Evolutionary conservation across 345 rosid species (phyloP).

Genomic region (Orychophragmus violaceus): DNA sequence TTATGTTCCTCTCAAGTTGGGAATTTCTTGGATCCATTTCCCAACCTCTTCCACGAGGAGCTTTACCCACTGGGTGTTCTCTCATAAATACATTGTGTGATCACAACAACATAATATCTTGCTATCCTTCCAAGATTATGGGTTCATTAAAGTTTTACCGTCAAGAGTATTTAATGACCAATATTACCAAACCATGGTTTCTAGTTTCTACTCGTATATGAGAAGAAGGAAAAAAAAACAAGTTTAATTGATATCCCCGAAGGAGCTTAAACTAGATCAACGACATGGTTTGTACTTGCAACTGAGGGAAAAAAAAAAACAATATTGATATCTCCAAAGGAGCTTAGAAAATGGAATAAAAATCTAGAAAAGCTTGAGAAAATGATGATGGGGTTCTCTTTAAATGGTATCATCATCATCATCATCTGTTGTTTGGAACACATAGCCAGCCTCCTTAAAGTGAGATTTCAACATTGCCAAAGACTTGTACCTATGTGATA

Average conservation of each 20-base stretch:
- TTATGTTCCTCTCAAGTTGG: neutral
- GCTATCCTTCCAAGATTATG: neutral
- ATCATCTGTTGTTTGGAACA: constrained; percentile 30
- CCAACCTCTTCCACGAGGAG: neutral
- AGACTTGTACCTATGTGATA: constrained; percentile 83
- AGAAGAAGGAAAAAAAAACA: too few species aligned
- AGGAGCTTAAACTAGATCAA: neutral
- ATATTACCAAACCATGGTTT: neutral
- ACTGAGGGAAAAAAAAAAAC: neutral
- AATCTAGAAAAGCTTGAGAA: neutral
- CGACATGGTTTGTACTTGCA: neutral
- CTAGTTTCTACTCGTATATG: neutral
- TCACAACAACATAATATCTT: neutral
- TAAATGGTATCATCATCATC: constrained; percentile 22
- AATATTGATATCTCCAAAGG: constrained; percentile 1
- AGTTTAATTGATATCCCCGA: neutral
- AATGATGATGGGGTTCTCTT: constrained; percentile 2
- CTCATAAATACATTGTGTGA: constrained; percentile 10
- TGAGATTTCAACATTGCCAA: constrained; percentile 63
- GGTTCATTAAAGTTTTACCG: constrained; percentile 9
- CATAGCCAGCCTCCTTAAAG: constrained; percentile 63
- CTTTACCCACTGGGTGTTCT: neutral
- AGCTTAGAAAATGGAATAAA: neutral
- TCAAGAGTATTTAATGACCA: neutral
- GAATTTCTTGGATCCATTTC: neutral